Percentiles rank a stretch among this genome's conserved stretches.
Evolutionary conservation across 495 filamentous ascomycete genomes (phyloP).

Genomic region (Aspergillus asperescens): DNA sequence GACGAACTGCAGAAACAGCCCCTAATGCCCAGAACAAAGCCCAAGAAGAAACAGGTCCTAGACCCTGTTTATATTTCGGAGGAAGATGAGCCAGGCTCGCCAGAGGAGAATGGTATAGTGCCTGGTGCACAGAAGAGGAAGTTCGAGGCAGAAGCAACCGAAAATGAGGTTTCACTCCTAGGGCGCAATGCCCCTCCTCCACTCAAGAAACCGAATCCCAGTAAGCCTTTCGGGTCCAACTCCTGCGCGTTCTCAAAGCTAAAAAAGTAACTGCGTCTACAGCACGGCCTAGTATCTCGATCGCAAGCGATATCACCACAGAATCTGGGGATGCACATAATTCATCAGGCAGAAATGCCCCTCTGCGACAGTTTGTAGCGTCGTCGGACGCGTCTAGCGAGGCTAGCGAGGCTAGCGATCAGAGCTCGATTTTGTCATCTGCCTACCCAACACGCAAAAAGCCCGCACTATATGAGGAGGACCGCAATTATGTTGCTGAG

Average conservation of each 20-base stretch:
- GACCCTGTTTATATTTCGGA: not conserved
- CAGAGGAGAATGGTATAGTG: not conserved
- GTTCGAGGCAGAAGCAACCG: not conserved
- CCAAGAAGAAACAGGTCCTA: not conserved
- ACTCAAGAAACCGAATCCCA: not conserved
- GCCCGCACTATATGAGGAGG: not conserved
- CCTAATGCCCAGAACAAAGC: not conserved
- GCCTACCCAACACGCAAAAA: not conserved
- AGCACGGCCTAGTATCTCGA: not conserved
- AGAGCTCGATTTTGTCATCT: too few relatives aligned
- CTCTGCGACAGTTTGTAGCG: not conserved
- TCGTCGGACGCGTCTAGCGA: not conserved
- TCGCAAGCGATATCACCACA: not conserved
- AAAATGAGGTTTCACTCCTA: not conserved
- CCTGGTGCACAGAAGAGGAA: conserved; percentile 2
- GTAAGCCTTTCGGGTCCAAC: not conserved
- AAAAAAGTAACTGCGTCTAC: not conserved
- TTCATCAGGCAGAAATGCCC: not conserved
- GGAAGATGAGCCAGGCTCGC: not conserved
- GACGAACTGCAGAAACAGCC: not conserved
- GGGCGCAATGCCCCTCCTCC: not conserved
- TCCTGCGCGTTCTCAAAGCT: not conserved
- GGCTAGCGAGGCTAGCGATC: too few relatives aligned
- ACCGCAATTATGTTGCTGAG: not conserved
- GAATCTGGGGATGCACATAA: not conserved